Evolutionary conservation across 2,329 filamentous ascomycete species (phyloP).

Genomic region (Pseudopyricularia cyperi): DNA sequence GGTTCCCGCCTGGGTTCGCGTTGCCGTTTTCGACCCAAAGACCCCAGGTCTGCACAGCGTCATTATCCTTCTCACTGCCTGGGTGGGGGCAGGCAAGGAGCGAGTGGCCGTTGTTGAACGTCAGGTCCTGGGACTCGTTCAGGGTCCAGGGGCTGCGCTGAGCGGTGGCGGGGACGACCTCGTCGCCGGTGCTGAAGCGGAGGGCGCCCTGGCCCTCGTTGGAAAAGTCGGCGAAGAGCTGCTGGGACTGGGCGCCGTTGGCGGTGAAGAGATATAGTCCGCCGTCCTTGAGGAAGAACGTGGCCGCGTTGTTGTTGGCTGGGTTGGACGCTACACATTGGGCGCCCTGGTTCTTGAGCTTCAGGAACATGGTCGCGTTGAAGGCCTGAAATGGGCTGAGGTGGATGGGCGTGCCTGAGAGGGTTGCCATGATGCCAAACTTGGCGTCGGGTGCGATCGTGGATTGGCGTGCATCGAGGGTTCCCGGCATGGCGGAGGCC

Average conservation of each 20-base stretch:
- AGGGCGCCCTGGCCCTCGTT: slow-evolving; percentile 24
- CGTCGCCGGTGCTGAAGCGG: slow-evolving; percentile 29
- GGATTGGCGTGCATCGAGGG: slow-evolving; percentile 8
- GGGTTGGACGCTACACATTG: slow-evolving; percentile 27
- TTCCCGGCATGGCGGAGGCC: slow-evolving; percentile 10
- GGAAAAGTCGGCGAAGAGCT: slow-evolving; percentile 31
- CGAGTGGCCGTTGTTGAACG: slow-evolving; percentile 23
- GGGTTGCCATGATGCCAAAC: slow-evolving; percentile 37
- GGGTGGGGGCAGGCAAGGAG: slow-evolving; percentile 40
- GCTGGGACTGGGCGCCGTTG: slow-evolving; percentile 25
- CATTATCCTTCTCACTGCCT: too few species aligned
- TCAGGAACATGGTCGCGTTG: slow-evolving; percentile 27
- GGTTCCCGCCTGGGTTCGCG: slow-evolving; percentile 20
- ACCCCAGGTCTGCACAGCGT: too few species aligned
- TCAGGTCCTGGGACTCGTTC: slow-evolving; percentile 27
- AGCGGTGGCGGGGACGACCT: slow-evolving; percentile 19
- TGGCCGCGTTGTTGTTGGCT: slow-evolving; percentile 27
- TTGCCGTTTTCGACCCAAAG: slow-evolving; percentile 21
- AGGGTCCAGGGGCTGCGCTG: slow-evolving; percentile 35
- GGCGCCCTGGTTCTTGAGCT: slow-evolving; percentile 30
- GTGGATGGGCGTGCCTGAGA: slow-evolving; percentile 35
- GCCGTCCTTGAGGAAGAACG: slow-evolving; percentile 33
- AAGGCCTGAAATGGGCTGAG: slow-evolving; percentile 30
- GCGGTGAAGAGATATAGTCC: slow-evolving; percentile 33
- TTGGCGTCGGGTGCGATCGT: slow-evolving; percentile 12